Evolutionary conservation across 495 filamentous ascomycete species (phyloP), one percentile per base, ranked within the genome.

Genomic region (Penicillium macrosclerotiorum): DNA sequence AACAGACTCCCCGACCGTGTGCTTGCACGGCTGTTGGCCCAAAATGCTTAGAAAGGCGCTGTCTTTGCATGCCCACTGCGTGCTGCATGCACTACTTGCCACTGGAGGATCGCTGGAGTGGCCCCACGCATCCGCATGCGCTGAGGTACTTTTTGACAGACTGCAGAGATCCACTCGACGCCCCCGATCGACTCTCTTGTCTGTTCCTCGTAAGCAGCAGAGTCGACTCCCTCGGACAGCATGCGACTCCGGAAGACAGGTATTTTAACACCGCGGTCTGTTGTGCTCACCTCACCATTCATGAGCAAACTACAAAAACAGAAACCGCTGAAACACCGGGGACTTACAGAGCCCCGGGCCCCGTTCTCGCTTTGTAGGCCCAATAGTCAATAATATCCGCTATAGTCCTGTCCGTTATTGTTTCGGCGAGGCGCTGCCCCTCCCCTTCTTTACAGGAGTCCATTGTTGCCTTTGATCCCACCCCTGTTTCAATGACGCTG

Each of bases 401-500:
- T 8, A 24, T 23, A 49, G 41, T 42, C 51, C 49, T 32, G 26
- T 24, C 41, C 35, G 11, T 42, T n/a, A n/a, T n/a, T n/a, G n/a
- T n/a, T n/a, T n/a, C n/a, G n/a, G n/a, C n/a, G n/a, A n/a, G n/a
- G n/a, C n/a, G n/a, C n/a, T n/a, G n/a, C n/a, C n/a, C n/a, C n/a
- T n/a, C n/a, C n/a, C n/a, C n/a, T n/a, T n/a, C n/a, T n/a, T n/a
- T n/a, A n/a, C n/a, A n/a, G n/a, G n/a, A n/a, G n/a, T n/a, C n/a
- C n/a, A n/a, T n/a, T n/a, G n/a, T n/a, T n/a, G n/a, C n/a, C n/a
- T n/a, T n/a, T n/a, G n/a, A n/a, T n/a, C n/a, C 14, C 25, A 22
- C 47, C 26, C 37, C 29, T 32, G 45, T 46, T 43, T 45, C 47
- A 51, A 46, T 39, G 29, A 49, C 17, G 45, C 19, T 25, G 35